phyloP scores from a whole-genome alignment of 78 protist genomes.

The Dictyostelium firmibasis region DNA sequence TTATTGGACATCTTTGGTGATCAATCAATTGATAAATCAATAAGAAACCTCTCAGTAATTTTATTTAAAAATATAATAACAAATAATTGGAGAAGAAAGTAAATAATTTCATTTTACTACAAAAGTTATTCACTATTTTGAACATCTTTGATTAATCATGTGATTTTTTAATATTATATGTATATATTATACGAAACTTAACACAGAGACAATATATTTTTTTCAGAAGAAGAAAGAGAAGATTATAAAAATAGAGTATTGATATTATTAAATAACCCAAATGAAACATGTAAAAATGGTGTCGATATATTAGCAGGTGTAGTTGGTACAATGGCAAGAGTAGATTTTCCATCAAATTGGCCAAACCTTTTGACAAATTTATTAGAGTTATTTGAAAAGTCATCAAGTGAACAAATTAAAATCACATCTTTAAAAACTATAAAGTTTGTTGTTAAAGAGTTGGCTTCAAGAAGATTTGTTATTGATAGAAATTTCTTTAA shows the following conservation, averaged over 20 bases:
- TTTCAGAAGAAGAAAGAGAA: conserved; percentile 20
- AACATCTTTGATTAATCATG: neutral
- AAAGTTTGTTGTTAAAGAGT: conserved; percentile 26
- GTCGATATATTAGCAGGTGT: neutral
- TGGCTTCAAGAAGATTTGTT: conserved; percentile 39
- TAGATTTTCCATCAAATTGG: conserved; percentile 53
- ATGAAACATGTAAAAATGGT: neutral
- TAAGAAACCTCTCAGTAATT: neutral
- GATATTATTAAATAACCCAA: neutral
- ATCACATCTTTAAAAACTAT: conserved; percentile 22
- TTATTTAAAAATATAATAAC: conserved; percentile 1
- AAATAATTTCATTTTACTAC: neutral
- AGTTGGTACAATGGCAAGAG: conserved; percentile 30
- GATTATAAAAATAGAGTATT: neutral
- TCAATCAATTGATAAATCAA: neutral
- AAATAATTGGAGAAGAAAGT: conserved; percentile 55
- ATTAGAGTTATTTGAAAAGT: conserved; percentile 3
- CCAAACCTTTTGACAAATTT: conserved; percentile 28
- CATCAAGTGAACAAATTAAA: neutral
- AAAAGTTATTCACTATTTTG: neutral
- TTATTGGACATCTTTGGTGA: neutral
- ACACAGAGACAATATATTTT: neutral
- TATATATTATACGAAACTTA: no score
- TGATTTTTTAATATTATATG: neutral
- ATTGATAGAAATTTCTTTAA: conserved; percentile 3